A percentile compares a stretch with the other conserved stretches of the same genome.
Conservation (phyloP, 1,284 basidiomycete species). For the Lignosus rhinocerotis region DNA sequence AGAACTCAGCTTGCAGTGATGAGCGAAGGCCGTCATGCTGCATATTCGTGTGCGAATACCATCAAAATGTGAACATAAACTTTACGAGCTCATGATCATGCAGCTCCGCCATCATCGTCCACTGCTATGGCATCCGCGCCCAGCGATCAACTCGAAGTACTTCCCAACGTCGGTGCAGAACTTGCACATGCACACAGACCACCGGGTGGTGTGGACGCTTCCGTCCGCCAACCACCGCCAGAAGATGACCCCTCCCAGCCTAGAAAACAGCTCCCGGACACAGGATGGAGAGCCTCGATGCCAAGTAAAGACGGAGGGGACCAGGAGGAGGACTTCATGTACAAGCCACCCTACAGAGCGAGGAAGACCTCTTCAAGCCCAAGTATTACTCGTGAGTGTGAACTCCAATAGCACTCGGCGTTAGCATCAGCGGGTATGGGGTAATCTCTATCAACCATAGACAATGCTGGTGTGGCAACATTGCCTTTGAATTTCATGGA, state of each 20-base stretch:
- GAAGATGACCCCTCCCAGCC: constrained; percentile 23
- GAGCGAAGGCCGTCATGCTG: too few relatives aligned
- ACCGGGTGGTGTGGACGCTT: constrained; percentile 16
- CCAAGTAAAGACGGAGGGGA: constrained; percentile 33
- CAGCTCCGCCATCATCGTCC: too few relatives aligned
- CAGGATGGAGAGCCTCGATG: constrained; percentile 32
- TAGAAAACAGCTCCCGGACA: constrained; percentile 29
- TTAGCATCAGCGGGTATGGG: too few relatives aligned
- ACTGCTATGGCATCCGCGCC: too few relatives aligned
- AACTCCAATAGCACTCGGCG: neutral
- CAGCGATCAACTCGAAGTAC: neutral
- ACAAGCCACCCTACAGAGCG: constrained; percentile 35
- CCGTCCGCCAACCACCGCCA: constrained; percentile 29
- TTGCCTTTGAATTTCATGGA: constrained; percentile 36
- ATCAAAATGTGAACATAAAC: too few relatives aligned
- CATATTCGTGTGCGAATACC: too few relatives aligned
- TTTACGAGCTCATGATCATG: too few relatives aligned
- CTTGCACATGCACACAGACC: constrained; percentile 1
- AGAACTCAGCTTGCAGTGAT: neutral
- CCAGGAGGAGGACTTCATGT: constrained; percentile 31
- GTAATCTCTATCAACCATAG: constrained; percentile 8
- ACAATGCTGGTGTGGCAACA: constrained; percentile 37
- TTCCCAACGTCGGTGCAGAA: constrained; percentile 3
- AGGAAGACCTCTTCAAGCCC: constrained; percentile 29
- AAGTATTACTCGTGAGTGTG: constrained; percentile 31